Base-by-base conservation (phyloP, 805 yeast species). In the Starmerella roubikii region DNA sequence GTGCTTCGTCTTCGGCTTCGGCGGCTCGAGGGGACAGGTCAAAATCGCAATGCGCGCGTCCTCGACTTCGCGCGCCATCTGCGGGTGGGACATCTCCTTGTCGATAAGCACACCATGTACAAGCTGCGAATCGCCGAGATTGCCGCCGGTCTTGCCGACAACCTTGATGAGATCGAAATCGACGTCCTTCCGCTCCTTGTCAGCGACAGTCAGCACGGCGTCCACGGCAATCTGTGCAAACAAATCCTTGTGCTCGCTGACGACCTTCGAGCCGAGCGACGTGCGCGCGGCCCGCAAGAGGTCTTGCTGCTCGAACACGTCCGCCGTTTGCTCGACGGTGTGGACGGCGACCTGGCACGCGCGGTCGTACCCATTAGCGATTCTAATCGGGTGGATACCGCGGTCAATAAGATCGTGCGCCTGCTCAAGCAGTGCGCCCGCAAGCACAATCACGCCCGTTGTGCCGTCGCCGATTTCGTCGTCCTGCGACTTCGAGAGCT, bases 381-480 rank as follows among this genome's bases (percentile, higher is more conserved):
- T 76, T 56, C 88, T 79, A 50, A 91, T 84, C 34, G 99, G 98
- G 56, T 91, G 99, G 47, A 91, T 86, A 41, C 97, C 97, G 65
- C 82, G 84, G 55, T 91, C 96, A 49, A 91, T 86, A 47, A 91
- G 72, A 56, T 85, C 96, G 40, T 80, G 62, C 3, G 98, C 96
- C 64, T 91, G 94, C 59, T 88, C 96, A 42, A 91, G 68, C 47
- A 91, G 66, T 2, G 97, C 93, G 49, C 94, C 81, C 1, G 98
- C 97, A 37, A 91, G 66, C 2, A 91, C 97, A 38, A 91, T 97
- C 22, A 91, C 99, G 56, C 97, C 97, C 4, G 99, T 91, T 22
- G 99, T 91, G 56, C 98, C 98, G 59, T 88, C 98, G 40, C 98
- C 98, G 57, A 88, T 84, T 64, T 88, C 97, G 58, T 91, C 95